Evolutionary conservation across 768 basidiomycete species (phyloP).

Genomic region (Crepidotus variabilis): DNA sequence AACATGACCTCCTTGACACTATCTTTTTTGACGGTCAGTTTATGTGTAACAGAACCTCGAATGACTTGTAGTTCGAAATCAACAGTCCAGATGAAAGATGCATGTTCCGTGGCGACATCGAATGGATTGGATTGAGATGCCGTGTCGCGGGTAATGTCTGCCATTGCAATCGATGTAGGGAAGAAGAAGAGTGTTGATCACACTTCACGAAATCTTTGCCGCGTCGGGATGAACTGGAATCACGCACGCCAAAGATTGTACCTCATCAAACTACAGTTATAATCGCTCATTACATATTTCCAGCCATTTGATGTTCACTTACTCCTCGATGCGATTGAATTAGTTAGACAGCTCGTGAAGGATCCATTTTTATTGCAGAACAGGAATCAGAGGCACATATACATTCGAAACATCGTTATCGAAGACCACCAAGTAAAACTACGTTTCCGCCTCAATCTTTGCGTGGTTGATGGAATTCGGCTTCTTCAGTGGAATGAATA

Average conservation of each 20-base stretch:
- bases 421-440: neutral
- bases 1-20: conserved; percentile 60
- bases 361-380: neutral
- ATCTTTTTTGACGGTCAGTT: conserved; percentile 49
- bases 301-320: no score
- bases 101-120: conserved; percentile 59
- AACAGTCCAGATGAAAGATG: conserved; percentile 74
- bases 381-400: neutral
- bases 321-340: no score
- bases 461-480: neutral
- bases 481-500: conserved; percentile 14
- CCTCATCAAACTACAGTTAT: no score
- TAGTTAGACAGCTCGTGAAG: no score
- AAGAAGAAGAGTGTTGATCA: neutral
- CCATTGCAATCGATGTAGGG: conserved; percentile 8
- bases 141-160: conserved; percentile 41
- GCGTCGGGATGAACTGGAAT: neutral
- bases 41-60: conserved; percentile 63
- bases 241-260: no score
- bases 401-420: neutral
- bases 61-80: conserved; percentile 66
- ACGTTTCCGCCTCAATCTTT: neutral
- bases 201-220: neutral
- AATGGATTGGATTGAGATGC: conserved; percentile 81
- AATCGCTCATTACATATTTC: no score